Conservation (phyloP, 176 grass and related monocot genomes). For the Avena sativa region DNA sequence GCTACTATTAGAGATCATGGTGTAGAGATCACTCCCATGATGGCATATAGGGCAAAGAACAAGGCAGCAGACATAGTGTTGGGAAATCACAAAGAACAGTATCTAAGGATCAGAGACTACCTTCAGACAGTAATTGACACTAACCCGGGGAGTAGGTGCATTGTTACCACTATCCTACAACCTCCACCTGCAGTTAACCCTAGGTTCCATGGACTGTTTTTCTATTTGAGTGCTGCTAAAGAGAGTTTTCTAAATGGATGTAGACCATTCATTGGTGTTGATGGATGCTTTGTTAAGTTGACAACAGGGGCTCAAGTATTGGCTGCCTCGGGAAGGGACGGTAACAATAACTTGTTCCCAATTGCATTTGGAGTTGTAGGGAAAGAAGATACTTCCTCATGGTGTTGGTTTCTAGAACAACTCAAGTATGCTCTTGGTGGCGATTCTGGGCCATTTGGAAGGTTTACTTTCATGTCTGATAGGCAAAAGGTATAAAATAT, state of each 20-base stretch:
- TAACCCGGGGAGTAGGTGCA: neutral
- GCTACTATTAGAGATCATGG: neutral
- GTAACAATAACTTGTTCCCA: neutral
- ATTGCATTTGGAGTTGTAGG: neutral
- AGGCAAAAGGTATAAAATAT: neutral
- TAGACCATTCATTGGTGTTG: neutral
- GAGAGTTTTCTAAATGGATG: neutral
- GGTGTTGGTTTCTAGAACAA: neutral
- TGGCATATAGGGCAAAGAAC: neutral
- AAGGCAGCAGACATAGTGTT: neutral
- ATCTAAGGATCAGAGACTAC: neutral
- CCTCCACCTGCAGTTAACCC: neutral
- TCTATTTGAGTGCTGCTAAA: neutral
- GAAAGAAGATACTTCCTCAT: neutral
- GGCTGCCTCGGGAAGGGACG: neutral
- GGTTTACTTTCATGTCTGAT: neutral
- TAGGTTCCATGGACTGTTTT: neutral
- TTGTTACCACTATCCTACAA: neutral
- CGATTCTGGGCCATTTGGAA: neutral
- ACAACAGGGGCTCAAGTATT: neutral
- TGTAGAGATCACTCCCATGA: neutral
- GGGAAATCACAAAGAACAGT: neutral
- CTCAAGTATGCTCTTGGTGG: neutral
- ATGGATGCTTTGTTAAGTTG: neutral
- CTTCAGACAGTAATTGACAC: neutral